Conservation (phyloP, 2,329 filamentous ascomycete species). For the Diaporthe ilicicola region DNA sequence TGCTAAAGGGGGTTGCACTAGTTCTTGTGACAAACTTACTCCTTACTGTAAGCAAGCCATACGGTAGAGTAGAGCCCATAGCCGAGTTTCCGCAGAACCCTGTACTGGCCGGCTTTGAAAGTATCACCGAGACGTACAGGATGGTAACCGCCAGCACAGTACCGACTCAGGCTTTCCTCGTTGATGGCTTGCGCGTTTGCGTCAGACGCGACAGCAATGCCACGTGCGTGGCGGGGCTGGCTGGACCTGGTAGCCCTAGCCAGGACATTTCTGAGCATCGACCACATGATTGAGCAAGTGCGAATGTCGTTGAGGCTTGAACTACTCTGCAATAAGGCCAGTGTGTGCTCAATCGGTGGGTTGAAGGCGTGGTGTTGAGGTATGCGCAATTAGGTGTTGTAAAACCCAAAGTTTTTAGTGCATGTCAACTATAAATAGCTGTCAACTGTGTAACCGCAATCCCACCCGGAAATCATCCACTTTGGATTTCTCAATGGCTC, state of each 20-base stretch:
- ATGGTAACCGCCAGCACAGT: constrained; percentile 25
- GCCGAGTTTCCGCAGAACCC: constrained; percentile 34
- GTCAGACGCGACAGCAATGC: not conserved
- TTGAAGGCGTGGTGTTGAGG: too few species aligned
- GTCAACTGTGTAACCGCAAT: too few species aligned
- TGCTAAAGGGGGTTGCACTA: not conserved
- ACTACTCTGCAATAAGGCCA: too few species aligned
- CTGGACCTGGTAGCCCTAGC: not conserved
- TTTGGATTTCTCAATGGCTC: too few species aligned
- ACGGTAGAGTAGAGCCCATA: constrained; percentile 21
- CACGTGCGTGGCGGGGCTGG: not conserved
- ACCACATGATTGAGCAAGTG: too few species aligned
- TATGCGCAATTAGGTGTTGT: too few species aligned
- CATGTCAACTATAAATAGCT: too few species aligned
- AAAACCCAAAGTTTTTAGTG: too few species aligned
- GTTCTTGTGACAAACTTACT: constrained; percentile 10
- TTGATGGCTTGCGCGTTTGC: not conserved
- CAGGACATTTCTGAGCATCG: not conserved
- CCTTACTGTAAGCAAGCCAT: too few species aligned
- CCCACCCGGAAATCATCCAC: too few species aligned
- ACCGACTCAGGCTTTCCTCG: not conserved
- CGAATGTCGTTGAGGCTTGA: too few species aligned
- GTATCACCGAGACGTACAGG: constrained; percentile 37
- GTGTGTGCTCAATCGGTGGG: too few species aligned
- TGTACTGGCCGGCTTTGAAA: constrained; percentile 32